These are phyloP conservation scores for Podosphaera aphanis DNA, from an alignment of 2,329 filamentous ascomycete genomes.

Conservation along the genomic window DNA sequence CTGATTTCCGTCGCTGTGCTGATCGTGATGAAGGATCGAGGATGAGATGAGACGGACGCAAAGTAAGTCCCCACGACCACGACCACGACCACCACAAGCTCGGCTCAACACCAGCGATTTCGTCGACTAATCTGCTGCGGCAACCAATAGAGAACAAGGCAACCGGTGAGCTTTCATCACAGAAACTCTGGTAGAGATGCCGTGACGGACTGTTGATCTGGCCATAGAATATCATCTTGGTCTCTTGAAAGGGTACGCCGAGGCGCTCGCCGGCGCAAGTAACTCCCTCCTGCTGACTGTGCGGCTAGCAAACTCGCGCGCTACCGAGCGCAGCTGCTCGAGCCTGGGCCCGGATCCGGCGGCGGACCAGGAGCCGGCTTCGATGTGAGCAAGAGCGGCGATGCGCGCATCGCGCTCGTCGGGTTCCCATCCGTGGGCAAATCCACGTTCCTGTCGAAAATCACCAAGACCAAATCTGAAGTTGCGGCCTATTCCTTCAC, in stretches of 20 bases:
- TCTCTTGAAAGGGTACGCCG: conserved; percentile 79
- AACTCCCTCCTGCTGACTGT: conserved; percentile 1
- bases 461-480: conserved; percentile 92
- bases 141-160: conserved; percentile 84
- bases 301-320: conserved; percentile 68
- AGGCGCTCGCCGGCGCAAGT: no score
- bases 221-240: conserved; percentile 87
- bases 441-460: conserved; percentile 95
- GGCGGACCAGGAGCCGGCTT: conserved; percentile 35
- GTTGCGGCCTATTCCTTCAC: conserved; percentile 95
- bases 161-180: conserved; percentile 43
- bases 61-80: conserved; percentile 39
- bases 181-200: conserved; percentile 1
- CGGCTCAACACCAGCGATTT: not conserved
- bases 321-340: conserved; percentile 77
- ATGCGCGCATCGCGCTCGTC: conserved; percentile 88
- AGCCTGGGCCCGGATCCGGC: conserved; percentile 52
- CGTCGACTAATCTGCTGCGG: not conserved
- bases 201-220: conserved; percentile 6
- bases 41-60: conserved; percentile 98
- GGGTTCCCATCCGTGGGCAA: conserved; percentile 98
- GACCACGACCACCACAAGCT: conserved; percentile 2
- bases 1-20: conserved; percentile 3
- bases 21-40: conserved; percentile 50
- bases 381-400: conserved; percentile 85